phyloP scores from a whole-genome alignment of 2,329 filamentous ascomycete genomes.

The Xylariales sp. region DNA sequence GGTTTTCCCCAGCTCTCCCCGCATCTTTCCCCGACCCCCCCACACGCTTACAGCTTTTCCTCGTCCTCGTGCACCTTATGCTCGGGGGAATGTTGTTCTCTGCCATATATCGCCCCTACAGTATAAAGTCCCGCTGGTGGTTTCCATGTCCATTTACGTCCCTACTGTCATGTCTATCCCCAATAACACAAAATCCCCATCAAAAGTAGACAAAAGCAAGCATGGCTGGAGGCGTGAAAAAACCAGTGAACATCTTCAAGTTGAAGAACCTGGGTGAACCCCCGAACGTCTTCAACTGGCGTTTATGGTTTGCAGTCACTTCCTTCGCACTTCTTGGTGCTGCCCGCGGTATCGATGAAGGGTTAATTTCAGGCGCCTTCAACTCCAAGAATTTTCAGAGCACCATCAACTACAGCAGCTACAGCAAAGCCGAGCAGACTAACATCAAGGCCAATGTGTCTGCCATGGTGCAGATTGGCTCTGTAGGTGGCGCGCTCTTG shows the following conservation, averaged over 20 bases:
- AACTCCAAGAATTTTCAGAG: slow-evolving; percentile 60
- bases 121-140: no score
- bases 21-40: no score
- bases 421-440: slow-evolving; percentile 49
- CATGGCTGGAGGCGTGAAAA: slow-evolving; percentile 27
- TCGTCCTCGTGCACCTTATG: no score
- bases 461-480: slow-evolving; percentile 77
- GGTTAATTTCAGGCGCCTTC: slow-evolving; percentile 69
- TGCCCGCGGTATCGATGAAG: slow-evolving; percentile 75
- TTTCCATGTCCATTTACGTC: no score
- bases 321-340: slow-evolving; percentile 73
- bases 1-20: no score
- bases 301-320: slow-evolving; percentile 71
- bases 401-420: slow-evolving; percentile 52
- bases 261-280: slow-evolving; percentile 62
- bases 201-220: no score
- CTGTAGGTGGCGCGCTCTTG: slow-evolving; percentile 65
- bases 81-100: no score
- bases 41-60: no score
- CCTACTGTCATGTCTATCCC: no score
- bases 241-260: slow-evolving; percentile 54
- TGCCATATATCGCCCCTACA: no score
- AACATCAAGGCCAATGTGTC: slow-evolving; percentile 74
- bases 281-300: slow-evolving; percentile 70
- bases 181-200: no score